phyloP scores from a whole-genome alignment of 306 rosid species.

The Albizia julibrissin region DNA sequence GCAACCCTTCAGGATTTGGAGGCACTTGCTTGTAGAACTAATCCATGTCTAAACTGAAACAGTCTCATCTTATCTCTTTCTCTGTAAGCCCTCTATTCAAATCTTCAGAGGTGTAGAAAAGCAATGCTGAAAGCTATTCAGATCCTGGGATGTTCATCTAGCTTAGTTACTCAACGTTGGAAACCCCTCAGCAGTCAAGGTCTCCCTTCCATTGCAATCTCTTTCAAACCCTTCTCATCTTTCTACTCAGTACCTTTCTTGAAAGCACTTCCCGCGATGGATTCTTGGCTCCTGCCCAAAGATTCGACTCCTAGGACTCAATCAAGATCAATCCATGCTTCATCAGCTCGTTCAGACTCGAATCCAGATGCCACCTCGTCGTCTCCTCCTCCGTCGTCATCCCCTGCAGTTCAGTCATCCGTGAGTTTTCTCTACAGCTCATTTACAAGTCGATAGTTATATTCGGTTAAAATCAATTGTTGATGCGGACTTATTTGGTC shows the following conservation, averaged over 20 bases:
- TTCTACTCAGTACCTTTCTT: conserved; percentile 12
- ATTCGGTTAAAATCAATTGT: background rate
- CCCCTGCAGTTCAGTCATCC: conserved; percentile 40
- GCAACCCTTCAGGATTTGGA: background rate
- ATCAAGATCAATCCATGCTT: conserved; percentile 34
- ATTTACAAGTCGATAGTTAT: background rate
- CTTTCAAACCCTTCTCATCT: conserved; percentile 35
- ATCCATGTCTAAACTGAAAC: background rate
- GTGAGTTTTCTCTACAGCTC: conserved; percentile 36
- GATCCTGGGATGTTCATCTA: conserved; percentile 53
- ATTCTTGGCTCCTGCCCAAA: conserved; percentile 17
- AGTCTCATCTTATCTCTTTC: background rate
- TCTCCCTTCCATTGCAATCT: conserved; percentile 39
- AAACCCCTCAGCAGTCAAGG: conserved; percentile 38
- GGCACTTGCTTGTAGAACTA: background rate
- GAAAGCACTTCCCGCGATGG: conserved; percentile 20
- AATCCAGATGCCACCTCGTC: conserved; percentile 38
- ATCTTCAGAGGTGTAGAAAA: background rate
- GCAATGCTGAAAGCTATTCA: conserved; percentile 63
- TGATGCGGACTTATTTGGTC: background rate
- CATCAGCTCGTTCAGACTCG: conserved; percentile 35
- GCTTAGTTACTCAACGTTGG: conserved; percentile 45
- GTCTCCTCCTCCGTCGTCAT: conserved; percentile 36
- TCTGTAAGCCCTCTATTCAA: background rate
- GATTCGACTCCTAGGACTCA: conserved; percentile 27